Percentiles rank a stretch among this genome's conserved stretches.
Conservation (phyloP, 2,329 filamentous ascomycete species). For the Aurifilum marmelostoma region DNA sequence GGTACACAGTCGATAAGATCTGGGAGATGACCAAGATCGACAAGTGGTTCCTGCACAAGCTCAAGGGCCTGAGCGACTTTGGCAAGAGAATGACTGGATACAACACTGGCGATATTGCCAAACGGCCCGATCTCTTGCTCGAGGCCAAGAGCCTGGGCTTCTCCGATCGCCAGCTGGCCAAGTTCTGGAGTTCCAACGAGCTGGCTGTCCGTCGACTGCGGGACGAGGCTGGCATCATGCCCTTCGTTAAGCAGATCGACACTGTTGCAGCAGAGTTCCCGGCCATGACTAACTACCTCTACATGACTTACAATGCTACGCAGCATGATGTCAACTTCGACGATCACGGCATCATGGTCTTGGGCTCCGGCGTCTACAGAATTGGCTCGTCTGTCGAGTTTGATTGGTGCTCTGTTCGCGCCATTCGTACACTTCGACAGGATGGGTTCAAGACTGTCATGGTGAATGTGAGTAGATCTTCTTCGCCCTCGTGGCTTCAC, state of each 20-base stretch:
- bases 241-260: constrained; percentile 97
- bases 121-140: constrained; percentile 68
- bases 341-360: constrained; percentile 93
- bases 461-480: constrained; percentile 62
- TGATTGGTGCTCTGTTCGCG: constrained; percentile 97
- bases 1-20: constrained; percentile 94
- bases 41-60: constrained; percentile 94
- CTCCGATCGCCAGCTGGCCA: constrained; percentile 89
- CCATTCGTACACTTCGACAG: constrained; percentile 86
- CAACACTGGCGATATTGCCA: constrained; percentile 65
- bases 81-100: constrained; percentile 75
- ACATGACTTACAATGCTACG: constrained; percentile 91
- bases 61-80: constrained; percentile 91
- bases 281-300: constrained; percentile 92
- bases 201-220: constrained; percentile 82
- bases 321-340: constrained; percentile 83
- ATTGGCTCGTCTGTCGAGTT: constrained; percentile 99
- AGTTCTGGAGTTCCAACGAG: constrained; percentile 94
- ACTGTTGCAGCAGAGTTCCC: constrained; percentile 98
- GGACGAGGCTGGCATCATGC: constrained; percentile 83
- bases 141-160: constrained; percentile 94
- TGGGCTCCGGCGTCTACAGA: constrained; percentile 93
- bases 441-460: constrained; percentile 92
- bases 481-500: no score
- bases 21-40: constrained; percentile 99